Evolutionary conservation across 1,284 basidiomycete species (phyloP).

Genomic region (Ustilago vetiveriae): DNA sequence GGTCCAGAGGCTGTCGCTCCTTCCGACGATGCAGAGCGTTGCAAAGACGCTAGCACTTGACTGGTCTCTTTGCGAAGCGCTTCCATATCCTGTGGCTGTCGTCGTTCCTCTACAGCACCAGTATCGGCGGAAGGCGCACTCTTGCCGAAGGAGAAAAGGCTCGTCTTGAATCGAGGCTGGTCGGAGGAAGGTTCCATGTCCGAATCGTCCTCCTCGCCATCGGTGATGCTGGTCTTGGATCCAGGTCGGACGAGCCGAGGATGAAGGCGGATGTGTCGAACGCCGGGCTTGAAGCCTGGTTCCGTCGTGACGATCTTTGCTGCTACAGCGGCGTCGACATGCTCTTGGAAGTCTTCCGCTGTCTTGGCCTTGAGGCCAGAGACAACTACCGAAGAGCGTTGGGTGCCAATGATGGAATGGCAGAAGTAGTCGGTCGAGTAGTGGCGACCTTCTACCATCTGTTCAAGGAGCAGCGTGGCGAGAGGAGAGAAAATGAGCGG

Average conservation of each 20-base stretch:
- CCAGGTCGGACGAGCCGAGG: conserved; percentile 22
- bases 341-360: conserved; percentile 37
- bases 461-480: conserved; percentile 37
- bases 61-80: conserved; percentile 22
- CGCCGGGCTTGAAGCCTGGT: conserved; percentile 41
- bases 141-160: conserved; percentile 9
- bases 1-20: conserved; percentile 25
- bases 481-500: conserved; percentile 25
- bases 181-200: conserved; percentile 5
- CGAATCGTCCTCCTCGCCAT: conserved; percentile 19
- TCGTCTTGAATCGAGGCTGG: conserved; percentile 4
- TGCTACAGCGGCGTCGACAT: conserved; percentile 34
- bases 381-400: conserved; percentile 16
- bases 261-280: conserved; percentile 38
- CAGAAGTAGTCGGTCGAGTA: conserved; percentile 51
- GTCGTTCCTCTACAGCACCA: conserved; percentile 2
- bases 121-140: neutral
- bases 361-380: conserved; percentile 15
- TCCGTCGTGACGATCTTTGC: conserved; percentile 48
- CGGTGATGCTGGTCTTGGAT: conserved; percentile 17
- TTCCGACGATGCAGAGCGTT: conserved; percentile 23
- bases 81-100: conserved; percentile 10
- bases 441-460: conserved; percentile 40
- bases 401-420: conserved; percentile 30
- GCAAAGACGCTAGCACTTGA: conserved; percentile 26